Evolutionary conservation across 176 grass and related monocot genomes (phyloP).

Genomic region (Stipa capillata): DNA sequence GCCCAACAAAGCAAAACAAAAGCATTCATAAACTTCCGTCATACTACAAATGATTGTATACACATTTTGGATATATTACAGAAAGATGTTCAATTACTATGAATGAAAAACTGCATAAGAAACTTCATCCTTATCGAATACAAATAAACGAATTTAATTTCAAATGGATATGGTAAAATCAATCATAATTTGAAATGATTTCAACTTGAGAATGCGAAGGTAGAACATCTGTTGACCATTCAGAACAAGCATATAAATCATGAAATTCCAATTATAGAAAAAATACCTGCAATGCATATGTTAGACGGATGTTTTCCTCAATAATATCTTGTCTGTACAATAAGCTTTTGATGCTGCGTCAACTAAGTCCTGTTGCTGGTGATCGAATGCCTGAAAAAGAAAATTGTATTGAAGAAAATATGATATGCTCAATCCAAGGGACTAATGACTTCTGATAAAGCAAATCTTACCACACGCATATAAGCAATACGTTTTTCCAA

Average conservation of each 20-base stretch:
- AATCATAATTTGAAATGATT: neutral
- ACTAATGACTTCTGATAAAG: neutral
- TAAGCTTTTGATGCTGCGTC: slow-evolving; percentile 82
- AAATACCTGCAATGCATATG: slow-evolving; percentile 75
- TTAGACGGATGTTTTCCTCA: slow-evolving; percentile 78
- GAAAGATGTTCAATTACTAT: neutral
- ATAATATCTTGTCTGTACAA: slow-evolving; percentile 90
- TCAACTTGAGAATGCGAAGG: neutral
- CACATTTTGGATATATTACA: neutral
- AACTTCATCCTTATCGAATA: neutral
- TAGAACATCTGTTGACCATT: neutral
- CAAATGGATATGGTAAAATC: neutral
- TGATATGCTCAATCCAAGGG: neutral
- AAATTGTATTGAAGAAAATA: neutral
- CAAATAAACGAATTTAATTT: neutral
- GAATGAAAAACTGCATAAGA: neutral
- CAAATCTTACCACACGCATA: slow-evolving; percentile 56
- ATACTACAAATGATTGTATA: neutral
- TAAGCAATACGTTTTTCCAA: slow-evolving; percentile 83
- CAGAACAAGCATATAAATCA: neutral
- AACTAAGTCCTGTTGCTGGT: slow-evolving; percentile 75
- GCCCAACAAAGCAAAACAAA: neutral
- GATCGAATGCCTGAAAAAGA: slow-evolving; percentile 78
- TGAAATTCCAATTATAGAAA: neutral
- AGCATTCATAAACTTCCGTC: neutral